Base-by-base conservation (phyloP, 306 rosid species). In the Crotalaria pallida region DNA sequence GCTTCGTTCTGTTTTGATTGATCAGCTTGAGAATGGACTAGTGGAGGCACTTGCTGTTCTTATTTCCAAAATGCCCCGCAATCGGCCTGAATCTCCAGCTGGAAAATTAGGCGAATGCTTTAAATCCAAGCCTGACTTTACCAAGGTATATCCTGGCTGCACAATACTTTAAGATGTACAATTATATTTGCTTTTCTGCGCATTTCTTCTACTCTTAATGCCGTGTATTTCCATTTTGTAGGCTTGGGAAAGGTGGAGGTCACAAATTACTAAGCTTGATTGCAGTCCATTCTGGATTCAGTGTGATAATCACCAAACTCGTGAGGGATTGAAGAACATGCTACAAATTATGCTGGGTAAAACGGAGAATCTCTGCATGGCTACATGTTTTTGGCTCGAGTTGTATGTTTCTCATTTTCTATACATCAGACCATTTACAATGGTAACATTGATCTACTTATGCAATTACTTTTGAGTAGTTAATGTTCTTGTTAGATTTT, bases 241-340 rank as follows among this genome's bases (percentile, higher is more conserved):
- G 98, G 94, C 94, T 76, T 90, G 96, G 97, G 98, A 93, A 81
- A 90, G 85, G 75, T 93, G 98, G 98, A 78, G 96, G 73, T 85
- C 86, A 5, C 92, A 88, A 76, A 82, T 93, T 64, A 84, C 92
- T 40, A 93, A 88, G 82, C 83, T 93, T 73, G 97, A 85, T 47
- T 78, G 96, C 77, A 90, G 96, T 85, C 82, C 81, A 18, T 90
- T 65, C 74, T 90, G 98, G 98, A 77, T 80, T 72, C 85, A 85
- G 8, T 93, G 98, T 85, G 80, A 82, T 84, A 90, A 93, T 80
- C 79, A 45, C 51, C 87, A 38, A 70, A 93, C 98, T 43, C 67
- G 75, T 51, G 94, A 88, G 27, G 97, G 98, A 19, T 85, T 93
- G 91, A 87, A 84, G 74, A 84, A 86, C 79, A 74, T 93, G 87